phyloP scores from a whole-genome alignment of 805 yeast species.

The Saccharomycopsis sp. region DNA sequence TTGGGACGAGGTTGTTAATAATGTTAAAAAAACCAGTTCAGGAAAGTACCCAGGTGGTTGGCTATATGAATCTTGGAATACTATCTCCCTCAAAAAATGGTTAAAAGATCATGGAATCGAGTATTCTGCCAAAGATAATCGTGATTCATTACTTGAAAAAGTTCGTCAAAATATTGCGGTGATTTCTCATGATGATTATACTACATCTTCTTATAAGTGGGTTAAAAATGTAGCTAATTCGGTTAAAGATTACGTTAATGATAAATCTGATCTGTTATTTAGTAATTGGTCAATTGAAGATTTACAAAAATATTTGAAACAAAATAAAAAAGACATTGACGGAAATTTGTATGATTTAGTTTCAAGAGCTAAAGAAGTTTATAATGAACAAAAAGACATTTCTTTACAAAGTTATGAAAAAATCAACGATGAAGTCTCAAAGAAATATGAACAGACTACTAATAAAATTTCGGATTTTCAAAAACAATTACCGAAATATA shows the following conservation, averaged over 20 bases:
- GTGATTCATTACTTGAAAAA: slow-evolving; percentile 34
- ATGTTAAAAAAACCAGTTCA: slow-evolving; percentile 24
- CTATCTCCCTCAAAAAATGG: slow-evolving; percentile 39
- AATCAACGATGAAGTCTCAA: slow-evolving; percentile 1
- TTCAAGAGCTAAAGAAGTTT: slow-evolving; percentile 14
- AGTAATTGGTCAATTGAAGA: slow-evolving; percentile 4
- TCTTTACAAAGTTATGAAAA: slow-evolving; percentile 1
- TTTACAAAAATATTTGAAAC: slow-evolving; percentile 1
- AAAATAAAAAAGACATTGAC: slow-evolving; percentile 1
- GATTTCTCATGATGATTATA: too few species aligned
- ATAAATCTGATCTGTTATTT: slow-evolving; percentile 2
- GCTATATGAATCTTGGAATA: slow-evolving; percentile 45
- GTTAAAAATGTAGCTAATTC: not conserved
- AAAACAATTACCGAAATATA: not conserved
- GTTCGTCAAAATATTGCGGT: slow-evolving; percentile 30
- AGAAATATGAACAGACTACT: not conserved
- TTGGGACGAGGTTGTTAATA: slow-evolving; percentile 33
- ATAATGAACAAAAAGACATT: not conserved
- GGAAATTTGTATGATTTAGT: slow-evolving; percentile 24
- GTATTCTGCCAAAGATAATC: slow-evolving; percentile 27
- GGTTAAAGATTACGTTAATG: not conserved
- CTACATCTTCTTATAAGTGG: not conserved
- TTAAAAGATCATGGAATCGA: slow-evolving; percentile 34
- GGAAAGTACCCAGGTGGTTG: slow-evolving; percentile 41
- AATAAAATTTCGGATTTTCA: not conserved